These are phyloP conservation scores for Myxozyma geophila DNA, from an alignment of 805 yeast species.

Conservation along the genomic window DNA sequence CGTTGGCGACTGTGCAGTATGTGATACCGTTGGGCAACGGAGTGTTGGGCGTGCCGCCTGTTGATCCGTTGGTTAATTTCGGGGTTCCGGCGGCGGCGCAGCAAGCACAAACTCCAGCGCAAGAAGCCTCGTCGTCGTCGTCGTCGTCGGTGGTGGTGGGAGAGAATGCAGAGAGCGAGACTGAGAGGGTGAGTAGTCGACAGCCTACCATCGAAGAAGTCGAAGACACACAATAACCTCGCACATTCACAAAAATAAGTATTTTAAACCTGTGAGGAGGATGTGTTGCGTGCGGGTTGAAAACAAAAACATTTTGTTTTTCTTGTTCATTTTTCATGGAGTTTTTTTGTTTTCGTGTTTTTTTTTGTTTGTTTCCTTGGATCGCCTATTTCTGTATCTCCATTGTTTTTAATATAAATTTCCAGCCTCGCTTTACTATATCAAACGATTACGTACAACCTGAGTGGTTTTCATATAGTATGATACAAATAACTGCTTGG, in stretches of 20 bases:
- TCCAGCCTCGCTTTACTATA: too few relatives aligned
- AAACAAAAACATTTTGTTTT: too few relatives aligned
- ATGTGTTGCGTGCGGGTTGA: too few relatives aligned
- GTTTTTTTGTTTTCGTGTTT: neutral
- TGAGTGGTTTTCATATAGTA: too few relatives aligned
- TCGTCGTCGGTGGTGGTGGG: neutral
- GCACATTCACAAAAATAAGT: too few relatives aligned
- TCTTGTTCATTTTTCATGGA: neutral
- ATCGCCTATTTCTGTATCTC: neutral
- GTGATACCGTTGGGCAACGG: constrained; percentile 31
- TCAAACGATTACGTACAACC: too few relatives aligned
- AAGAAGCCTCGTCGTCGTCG: neutral
- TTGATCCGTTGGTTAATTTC: constrained; percentile 15
- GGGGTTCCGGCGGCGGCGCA: constrained; percentile 15
- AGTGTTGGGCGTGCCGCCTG: constrained; percentile 26
- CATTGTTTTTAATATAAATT: neutral
- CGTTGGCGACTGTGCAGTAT: constrained; percentile 33
- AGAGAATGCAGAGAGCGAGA: neutral
- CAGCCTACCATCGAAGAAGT: constrained; percentile 12
- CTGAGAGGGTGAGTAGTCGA: neutral
- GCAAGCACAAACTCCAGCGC: neutral
- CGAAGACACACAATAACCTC: neutral
- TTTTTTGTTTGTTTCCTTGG: neutral
- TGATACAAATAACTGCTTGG: too few relatives aligned
- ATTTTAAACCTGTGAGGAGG: too few relatives aligned